Evolutionary conservation across 257 asterid species (phyloP).

Genomic region (Gentiana dahurica): DNA sequence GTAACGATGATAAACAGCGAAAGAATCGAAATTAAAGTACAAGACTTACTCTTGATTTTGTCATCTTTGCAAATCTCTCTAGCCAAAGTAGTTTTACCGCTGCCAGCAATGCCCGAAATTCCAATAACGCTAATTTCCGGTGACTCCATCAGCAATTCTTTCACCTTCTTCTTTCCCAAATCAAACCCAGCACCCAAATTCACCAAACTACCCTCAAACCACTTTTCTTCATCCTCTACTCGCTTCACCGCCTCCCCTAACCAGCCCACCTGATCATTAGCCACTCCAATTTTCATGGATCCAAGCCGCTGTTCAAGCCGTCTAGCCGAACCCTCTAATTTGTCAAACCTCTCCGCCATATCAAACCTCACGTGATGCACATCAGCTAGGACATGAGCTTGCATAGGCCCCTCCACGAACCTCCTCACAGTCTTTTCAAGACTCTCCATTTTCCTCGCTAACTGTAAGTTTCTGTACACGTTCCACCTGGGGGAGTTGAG

Average conservation of each 20-base stretch:
- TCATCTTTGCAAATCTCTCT: slow-evolving; percentile 70
- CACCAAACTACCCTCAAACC: slow-evolving; percentile 53
- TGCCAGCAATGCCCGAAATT: slow-evolving; percentile 80
- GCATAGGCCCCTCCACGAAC: slow-evolving; percentile 51
- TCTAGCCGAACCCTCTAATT: slow-evolving; percentile 23
- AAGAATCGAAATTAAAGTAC: neutral
- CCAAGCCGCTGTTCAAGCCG: slow-evolving; percentile 71
- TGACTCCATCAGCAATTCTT: slow-evolving; percentile 45
- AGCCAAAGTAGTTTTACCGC: slow-evolving; percentile 91
- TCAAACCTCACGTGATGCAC: slow-evolving; percentile 72
- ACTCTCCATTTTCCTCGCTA: slow-evolving; percentile 75
- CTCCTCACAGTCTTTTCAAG: slow-evolving; percentile 47
- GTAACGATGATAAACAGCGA: neutral
- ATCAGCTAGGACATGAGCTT: slow-evolving; percentile 82
- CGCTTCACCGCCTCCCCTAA: slow-evolving; percentile 73
- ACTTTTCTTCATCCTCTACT: slow-evolving; percentile 58
- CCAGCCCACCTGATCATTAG: slow-evolving; percentile 33
- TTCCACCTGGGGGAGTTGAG: slow-evolving; percentile 65
- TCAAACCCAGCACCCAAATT: slow-evolving; percentile 63
- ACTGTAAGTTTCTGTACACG: slow-evolving; percentile 46
- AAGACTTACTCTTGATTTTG: slow-evolving; percentile 46
- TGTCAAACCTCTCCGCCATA: slow-evolving; percentile 57
- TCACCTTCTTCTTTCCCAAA: slow-evolving; percentile 60
- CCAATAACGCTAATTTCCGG: slow-evolving; percentile 37
- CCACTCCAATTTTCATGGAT: slow-evolving; percentile 57